Percentiles rank a stretch among this genome's conserved stretches.
Conservation (phyloP, 2,329 filamentous ascomycete genomes). For the Trichophyton equinum region DNA sequence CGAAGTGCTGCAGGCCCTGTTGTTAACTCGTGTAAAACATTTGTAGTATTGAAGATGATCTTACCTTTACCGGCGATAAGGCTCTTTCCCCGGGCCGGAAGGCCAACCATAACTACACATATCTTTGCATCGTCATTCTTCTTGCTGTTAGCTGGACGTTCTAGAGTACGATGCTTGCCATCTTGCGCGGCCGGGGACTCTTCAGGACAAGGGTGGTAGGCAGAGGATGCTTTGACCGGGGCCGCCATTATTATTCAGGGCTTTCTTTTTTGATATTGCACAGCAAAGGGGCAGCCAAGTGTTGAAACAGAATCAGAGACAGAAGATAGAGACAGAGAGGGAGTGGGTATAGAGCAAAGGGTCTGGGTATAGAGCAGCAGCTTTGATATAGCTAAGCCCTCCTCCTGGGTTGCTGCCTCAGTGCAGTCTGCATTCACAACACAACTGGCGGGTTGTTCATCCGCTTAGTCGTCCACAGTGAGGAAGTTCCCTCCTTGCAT, state of each 20-base stretch:
- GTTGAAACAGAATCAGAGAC: neutral
- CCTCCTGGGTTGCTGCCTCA: neutral
- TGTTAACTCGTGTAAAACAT: neutral
- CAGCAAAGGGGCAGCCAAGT: neutral
- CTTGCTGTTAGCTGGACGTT: constrained; percentile 3
- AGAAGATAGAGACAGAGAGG: neutral
- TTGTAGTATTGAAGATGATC: constrained; percentile 12
- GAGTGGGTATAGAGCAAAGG: neutral
- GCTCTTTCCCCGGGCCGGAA: constrained; percentile 92
- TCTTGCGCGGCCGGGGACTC: neutral
- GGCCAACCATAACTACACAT: constrained; percentile 96
- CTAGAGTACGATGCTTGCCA: neutral
- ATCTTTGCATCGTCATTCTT: constrained; percentile 94
- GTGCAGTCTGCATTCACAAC: neutral
- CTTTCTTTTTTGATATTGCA: neutral
- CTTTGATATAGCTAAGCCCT: neutral
- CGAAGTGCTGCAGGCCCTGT: constrained; percentile 53
- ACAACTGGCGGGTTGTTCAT: neutral
- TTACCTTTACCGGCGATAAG: constrained; percentile 93
- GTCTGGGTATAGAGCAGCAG: neutral
- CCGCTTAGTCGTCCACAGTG: neutral
- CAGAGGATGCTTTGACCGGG: neutral
- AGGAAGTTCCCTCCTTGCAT: neutral
- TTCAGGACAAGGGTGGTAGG: neutral
- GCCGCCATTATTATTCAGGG: neutral